Evolutionary conservation across 2,329 filamentous ascomycete species (phyloP), one percentile per base, ranked within the genome.

Genomic region (Botryosphaeria agaves): DNA sequence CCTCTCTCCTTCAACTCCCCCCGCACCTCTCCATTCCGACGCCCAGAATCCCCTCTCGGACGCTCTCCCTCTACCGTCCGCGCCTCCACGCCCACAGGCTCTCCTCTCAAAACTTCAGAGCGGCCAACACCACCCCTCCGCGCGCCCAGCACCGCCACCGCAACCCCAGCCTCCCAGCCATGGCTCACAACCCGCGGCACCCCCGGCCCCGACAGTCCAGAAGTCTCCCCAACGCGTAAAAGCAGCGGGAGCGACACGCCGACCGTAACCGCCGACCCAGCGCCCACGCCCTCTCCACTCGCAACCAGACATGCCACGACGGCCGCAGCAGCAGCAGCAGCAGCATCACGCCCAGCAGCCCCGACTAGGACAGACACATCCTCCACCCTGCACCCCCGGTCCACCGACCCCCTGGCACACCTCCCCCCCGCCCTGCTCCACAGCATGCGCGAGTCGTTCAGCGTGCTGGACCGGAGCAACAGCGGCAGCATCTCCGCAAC

Each of bases 361-460:
- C 39, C 7, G 36, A 45, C 4, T 44, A 47, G 17, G 40, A 45
- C 14, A 14, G 15, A 20, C 20, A 26, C 31, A 16, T 34, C 35
- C 18, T 39, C 32, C 15, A 18, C 34, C 5, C 26, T 9, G 36
- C 42, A n/a, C 32, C 40, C 21, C 32, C 32, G 34, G 34, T 8
- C 19, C 24, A 17, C 34, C 26, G 23, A 44, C 56, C 5, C 26
- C 45, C 59, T 24, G 52, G 51, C 3, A 52, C 59, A 80, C 45
- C 57, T 95, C 25, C 79, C 87, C 21, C 74, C 82, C 2, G 65
- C 80, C 3, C 82, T 94, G 43, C 72, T 94, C 20, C 73, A 85
- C 45, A 81, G 82, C 43, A 69, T 98, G 55, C 72, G 89, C 36
- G 87, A 95, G 49, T 83, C 79, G 0, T 98, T 95, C 53, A 82